Evolutionary conservation across 1,284 basidiomycete genomes (phyloP).

Genomic region (Bjerkandera adusta): DNA sequence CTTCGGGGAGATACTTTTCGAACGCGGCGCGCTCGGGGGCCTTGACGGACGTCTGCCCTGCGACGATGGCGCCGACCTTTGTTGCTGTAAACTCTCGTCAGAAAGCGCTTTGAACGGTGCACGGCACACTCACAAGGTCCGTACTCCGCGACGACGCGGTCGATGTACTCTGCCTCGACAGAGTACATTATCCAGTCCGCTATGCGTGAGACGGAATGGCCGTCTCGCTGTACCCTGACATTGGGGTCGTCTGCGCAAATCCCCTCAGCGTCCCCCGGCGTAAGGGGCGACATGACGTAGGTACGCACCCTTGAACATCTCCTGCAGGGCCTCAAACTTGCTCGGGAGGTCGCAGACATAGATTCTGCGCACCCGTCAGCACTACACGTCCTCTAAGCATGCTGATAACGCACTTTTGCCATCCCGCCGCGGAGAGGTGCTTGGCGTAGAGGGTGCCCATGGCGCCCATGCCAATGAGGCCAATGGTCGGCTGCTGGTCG

Average conservation of each 20-base stretch:
- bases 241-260: conserved; percentile 42
- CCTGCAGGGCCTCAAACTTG: conserved; percentile 65
- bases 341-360: conserved; percentile 90
- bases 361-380: conserved; percentile 53
- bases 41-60: conserved; percentile 97
- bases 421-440: conserved; percentile 73
- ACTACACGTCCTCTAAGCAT: no score
- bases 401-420: conserved; percentile 66
- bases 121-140: conserved; percentile 74
- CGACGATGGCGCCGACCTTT: conserved; percentile 89
- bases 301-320: conserved; percentile 60
- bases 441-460: conserved; percentile 97
- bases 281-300: neutral
- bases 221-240: conserved; percentile 51
- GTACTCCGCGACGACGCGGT: conserved; percentile 81
- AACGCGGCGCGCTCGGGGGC: conserved; percentile 92
- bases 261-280: conserved; percentile 9
- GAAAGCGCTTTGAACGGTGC: neutral
- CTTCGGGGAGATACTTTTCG: conserved; percentile 83
- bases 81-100: conserved; percentile 63
- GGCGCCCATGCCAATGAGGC: conserved; percentile 90
- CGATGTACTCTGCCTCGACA: conserved; percentile 92
- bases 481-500: conserved; percentile 72
- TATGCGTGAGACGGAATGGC: conserved; percentile 29
- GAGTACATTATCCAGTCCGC: conserved; percentile 44